Conservation (phyloP, 208 protist species). For the Herpetomonas tarakana region DNA sequence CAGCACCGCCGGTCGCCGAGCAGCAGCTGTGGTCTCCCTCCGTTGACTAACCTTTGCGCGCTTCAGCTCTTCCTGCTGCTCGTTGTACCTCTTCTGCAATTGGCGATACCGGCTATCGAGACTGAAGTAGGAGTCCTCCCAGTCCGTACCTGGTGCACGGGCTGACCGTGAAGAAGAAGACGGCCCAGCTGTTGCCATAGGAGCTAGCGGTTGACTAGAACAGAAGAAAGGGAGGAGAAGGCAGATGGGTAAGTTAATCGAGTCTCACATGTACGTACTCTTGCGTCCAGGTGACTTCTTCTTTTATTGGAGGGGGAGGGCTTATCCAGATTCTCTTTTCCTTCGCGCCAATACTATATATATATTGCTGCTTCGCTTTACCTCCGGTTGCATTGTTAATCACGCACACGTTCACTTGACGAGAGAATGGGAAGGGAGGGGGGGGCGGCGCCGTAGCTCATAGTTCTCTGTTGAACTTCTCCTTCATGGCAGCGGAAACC, state of each 20-base stretch:
- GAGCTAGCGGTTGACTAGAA: not conserved
- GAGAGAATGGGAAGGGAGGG: not conserved
- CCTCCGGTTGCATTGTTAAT: too few species aligned
- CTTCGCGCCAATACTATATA: too few species aligned
- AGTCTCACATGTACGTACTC: too few species aligned
- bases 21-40: too few species aligned
- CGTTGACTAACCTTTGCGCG: constrained; percentile 63
- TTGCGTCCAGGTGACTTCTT: too few species aligned
- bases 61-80: constrained; percentile 75
- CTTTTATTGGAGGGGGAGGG: too few species aligned
- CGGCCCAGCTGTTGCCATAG: not conserved
- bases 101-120: constrained; percentile 81
- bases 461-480: constrained; percentile 53
- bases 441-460: constrained; percentile 15
- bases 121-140: constrained; percentile 78
- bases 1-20: too few species aligned
- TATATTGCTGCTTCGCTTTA: too few species aligned
- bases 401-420: not conserved
- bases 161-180: constrained; percentile 12
- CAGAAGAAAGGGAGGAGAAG: too few species aligned
- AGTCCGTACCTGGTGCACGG: constrained; percentile 57
- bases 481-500: constrained; percentile 38
- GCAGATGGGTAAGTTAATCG: too few species aligned
- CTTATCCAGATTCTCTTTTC: too few species aligned
- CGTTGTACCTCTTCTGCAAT: constrained; percentile 65